A percentile compares a stretch with the other conserved stretches of the same genome.
Evolutionary conservation across 1,139 yeast species (phyloP).

Genomic region (Lodderomyces elongisporus): DNA sequence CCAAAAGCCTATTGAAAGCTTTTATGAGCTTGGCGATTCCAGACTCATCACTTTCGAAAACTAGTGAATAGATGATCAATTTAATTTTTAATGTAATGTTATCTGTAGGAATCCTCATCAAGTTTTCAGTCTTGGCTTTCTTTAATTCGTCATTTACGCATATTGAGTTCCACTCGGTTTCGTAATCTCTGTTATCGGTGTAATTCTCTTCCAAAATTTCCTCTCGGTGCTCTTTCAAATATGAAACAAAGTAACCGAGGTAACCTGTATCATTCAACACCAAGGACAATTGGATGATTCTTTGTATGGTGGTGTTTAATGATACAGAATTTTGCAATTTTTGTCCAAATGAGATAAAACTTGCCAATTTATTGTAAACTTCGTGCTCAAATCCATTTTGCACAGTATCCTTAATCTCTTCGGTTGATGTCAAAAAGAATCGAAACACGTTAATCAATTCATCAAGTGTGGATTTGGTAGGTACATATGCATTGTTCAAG

Average conservation of each 20-base stretch:
- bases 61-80: conserved; percentile 23
- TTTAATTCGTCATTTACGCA: conserved; percentile 6
- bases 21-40: conserved; percentile 16
- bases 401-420: conserved; percentile 46
- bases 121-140: conserved; percentile 7
- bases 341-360: conserved; percentile 50
- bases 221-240: conserved; percentile 12
- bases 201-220: conserved; percentile 12
- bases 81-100: conserved; percentile 15
- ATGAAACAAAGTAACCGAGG: conserved; percentile 21
- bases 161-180: conserved; percentile 37
- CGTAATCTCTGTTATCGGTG: conserved; percentile 47
- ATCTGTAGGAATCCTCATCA: conserved; percentile 12
- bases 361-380: conserved; percentile 57
- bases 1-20: conserved; percentile 18
- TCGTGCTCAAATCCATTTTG: conserved; percentile 48
- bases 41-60: conserved; percentile 15
- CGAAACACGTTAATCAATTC: conserved; percentile 28
- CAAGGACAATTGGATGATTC: conserved; percentile 33
- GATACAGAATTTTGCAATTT: conserved; percentile 38
- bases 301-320: conserved; percentile 28
- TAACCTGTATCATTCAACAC: conserved; percentile 33
- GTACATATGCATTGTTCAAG: conserved; percentile 44
- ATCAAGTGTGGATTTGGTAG: conserved; percentile 23
- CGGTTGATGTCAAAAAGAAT: conserved; percentile 49